Percentiles rank a stretch among this genome's conserved stretches.
These are phyloP conservation scores for Hyaloperonospora brassicae DNA, from an alignment of 352 stramenopile species.

Conservation along the genomic window DNA sequence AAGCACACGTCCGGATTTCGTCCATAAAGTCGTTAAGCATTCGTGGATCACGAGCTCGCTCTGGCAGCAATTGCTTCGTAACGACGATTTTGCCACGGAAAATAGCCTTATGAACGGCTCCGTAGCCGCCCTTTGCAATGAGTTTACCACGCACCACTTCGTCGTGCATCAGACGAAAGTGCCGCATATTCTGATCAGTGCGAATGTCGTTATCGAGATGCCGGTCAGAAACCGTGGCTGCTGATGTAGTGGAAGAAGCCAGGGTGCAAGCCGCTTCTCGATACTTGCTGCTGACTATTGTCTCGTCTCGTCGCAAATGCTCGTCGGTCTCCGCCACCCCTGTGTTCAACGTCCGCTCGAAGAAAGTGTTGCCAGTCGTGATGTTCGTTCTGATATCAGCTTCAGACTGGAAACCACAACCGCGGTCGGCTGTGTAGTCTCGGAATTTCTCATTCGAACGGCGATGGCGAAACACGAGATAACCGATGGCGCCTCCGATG, in stretches of 20 bases:
- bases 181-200: constrained; percentile 47
- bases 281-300: constrained; percentile 12
- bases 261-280: constrained; percentile 10
- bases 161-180: constrained; percentile 40
- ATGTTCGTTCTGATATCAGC: constrained; percentile 5
- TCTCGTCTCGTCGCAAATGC: constrained; percentile 11
- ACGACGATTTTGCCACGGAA: constrained; percentile 34
- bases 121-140: constrained; percentile 53
- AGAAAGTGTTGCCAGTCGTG: constrained; percentile 10
- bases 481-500: constrained; percentile 20
- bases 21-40: constrained; percentile 45
- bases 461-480: constrained; percentile 24
- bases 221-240: constrained; percentile 6
- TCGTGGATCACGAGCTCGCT: constrained; percentile 22
- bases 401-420: constrained; percentile 13
- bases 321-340: constrained; percentile 10
- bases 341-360: constrained; percentile 24
- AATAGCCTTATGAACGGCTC: constrained; percentile 45
- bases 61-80: constrained; percentile 38
- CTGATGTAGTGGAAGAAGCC: constrained; percentile 13
- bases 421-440: constrained; percentile 15
- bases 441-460: constrained; percentile 13
- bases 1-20: constrained; percentile 36
- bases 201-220: constrained; percentile 59
- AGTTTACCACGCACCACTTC: constrained; percentile 35